phyloP scores from a whole-genome alignment of 169 alveolate genomes.

The Plasmodium chabaudi region DNA sequence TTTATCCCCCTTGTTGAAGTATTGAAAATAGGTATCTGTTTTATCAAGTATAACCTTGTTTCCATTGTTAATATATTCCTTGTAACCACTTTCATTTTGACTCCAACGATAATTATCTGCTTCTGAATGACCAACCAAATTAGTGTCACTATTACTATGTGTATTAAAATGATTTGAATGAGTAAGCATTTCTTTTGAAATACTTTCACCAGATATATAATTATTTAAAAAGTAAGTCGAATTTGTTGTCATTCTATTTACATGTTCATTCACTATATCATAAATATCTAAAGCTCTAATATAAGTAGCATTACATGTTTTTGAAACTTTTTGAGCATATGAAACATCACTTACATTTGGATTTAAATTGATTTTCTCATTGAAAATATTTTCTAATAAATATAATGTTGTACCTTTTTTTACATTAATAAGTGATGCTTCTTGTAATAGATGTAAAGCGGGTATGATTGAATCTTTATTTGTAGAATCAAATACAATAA shows the following conservation, averaged over 20 bases:
- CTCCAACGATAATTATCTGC: too few species aligned
- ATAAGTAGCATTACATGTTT: constrained; percentile 64
- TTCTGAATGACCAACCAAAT: too few species aligned
- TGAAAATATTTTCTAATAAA: constrained; percentile 53
- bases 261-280: constrained; percentile 53
- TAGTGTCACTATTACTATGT: too few species aligned
- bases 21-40: too few species aligned
- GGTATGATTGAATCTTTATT: constrained; percentile 51
- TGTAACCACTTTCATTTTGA: too few species aligned
- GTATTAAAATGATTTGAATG: too few species aligned
- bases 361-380: constrained; percentile 58
- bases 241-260: neutral
- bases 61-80: too few species aligned
- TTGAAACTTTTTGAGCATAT: constrained; percentile 28
- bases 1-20: too few species aligned
- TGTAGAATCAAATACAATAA: constrained; percentile 58
- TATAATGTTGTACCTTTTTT: constrained; percentile 47
- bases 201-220: neutral
- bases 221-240: constrained; percentile 5
- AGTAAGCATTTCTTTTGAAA: too few species aligned
- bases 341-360: constrained; percentile 37
- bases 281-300: constrained; percentile 57
- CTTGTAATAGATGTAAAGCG: constrained; percentile 66
- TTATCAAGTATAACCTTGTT: too few species aligned
- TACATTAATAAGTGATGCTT: constrained; percentile 63